Conservation (phyloP, 495 filamentous ascomycete genomes). For the Letharia lupina region DNA sequence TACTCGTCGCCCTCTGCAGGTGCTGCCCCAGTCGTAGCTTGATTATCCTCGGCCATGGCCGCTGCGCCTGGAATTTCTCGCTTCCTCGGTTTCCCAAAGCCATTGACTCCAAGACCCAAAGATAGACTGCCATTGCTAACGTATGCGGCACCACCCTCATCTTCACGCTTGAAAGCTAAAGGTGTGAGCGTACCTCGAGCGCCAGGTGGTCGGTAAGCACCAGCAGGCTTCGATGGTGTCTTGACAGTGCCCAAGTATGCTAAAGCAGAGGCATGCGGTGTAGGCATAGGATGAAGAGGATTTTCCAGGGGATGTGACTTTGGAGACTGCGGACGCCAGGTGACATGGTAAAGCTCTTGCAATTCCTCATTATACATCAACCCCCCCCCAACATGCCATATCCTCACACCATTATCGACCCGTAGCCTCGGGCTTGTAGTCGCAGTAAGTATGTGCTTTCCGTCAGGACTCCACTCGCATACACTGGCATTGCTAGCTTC, state of each 20-base stretch:
- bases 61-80: conserved; percentile 76
- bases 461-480: conserved; percentile 94
- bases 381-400: conserved; percentile 87
- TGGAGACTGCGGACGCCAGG: conserved; percentile 70
- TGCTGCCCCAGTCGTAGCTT: conserved; percentile 39
- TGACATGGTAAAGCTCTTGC: conserved; percentile 85
- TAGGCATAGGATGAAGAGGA: conserved; percentile 66
- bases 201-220: conserved; percentile 94
- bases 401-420: conserved; percentile 90
- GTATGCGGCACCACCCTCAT: conserved; percentile 89
- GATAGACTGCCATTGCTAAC: conserved; percentile 67
- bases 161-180: conserved; percentile 92
- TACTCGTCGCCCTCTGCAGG: conserved; percentile 56
- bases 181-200: conserved; percentile 83
- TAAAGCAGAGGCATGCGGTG: conserved; percentile 74
- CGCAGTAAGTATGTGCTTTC: conserved; percentile 87
- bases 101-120: conserved; percentile 52
- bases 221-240: conserved; percentile 87
- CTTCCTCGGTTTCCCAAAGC: conserved; percentile 65
- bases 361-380: conserved; percentile 94
- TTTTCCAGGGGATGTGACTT: conserved; percentile 52
- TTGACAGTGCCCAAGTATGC: conserved; percentile 77
- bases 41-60: conserved; percentile 49
- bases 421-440: conserved; percentile 90
- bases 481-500: conserved; percentile 92